Evolutionary conservation across 2,329 filamentous ascomycete genomes (phyloP).

Genomic region (Ophiobolus disseminans): DNA sequence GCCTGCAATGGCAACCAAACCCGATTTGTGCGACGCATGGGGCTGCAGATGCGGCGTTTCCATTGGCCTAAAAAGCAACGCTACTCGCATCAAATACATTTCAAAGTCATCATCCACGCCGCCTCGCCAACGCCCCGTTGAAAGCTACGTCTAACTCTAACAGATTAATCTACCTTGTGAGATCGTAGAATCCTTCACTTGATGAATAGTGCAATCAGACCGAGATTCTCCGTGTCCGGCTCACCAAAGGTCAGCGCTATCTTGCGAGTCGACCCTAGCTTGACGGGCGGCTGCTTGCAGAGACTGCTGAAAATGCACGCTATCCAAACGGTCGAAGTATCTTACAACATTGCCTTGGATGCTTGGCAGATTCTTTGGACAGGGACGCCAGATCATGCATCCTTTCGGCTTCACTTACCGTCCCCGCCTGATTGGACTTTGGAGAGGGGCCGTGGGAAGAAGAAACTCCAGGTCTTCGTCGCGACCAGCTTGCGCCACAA

Average conservation of each 20-base stretch:
- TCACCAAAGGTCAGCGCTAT: constrained; percentile 14
- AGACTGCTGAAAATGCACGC: constrained; percentile 2
- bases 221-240: constrained; percentile 35
- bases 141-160: constrained; percentile 14
- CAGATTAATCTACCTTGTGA: too few species aligned
- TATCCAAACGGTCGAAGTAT: neutral
- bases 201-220: too few species aligned
- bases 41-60: constrained; percentile 25
- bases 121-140: constrained; percentile 23
- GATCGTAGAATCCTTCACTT: too few species aligned
- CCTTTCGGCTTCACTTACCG: constrained; percentile 8
- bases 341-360: neutral
- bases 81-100: constrained; percentile 19
- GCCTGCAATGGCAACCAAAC: constrained; percentile 15
- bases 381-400: constrained; percentile 11
- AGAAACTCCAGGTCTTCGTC: neutral
- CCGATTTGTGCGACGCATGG: constrained; percentile 25
- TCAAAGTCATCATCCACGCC: constrained; percentile 8
- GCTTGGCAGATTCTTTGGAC: constrained; percentile 1
- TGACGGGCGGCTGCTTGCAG: constrained; percentile 27
- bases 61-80: constrained; percentile 35
- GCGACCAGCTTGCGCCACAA: neutral
- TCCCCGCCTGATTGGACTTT: too few species aligned
- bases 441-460: neutral
- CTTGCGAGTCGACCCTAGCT: constrained; percentile 26